Conservation (phyloP, 768 basidiomycete species). For the Mycena polygramma region DNA sequence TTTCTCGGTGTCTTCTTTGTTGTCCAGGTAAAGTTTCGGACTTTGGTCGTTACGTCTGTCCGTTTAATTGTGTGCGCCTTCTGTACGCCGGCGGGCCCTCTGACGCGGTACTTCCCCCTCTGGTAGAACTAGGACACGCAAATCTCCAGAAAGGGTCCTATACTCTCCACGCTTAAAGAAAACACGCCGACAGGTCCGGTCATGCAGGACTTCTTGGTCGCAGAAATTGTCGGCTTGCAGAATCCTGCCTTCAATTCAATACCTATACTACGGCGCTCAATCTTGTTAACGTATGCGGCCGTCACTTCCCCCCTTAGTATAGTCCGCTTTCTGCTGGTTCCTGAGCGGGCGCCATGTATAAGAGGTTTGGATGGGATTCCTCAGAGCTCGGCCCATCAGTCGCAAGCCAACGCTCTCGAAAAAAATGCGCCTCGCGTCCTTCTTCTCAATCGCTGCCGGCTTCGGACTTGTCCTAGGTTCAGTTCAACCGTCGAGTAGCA, state of each 20-base stretch:
- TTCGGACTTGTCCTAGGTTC: conserved; percentile 32
- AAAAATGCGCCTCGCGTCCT: conserved; percentile 19
- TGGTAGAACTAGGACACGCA: conserved; percentile 3
- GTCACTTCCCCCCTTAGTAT: neutral
- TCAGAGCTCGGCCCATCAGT: neutral
- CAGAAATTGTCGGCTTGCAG: neutral
- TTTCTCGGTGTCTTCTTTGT: neutral
- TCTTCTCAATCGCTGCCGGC: conserved; percentile 26
- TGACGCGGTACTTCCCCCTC: conserved; percentile 1
- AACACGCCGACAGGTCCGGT: neutral
- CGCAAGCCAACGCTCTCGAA: neutral
- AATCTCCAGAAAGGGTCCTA: neutral
- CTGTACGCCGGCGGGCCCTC: neutral
- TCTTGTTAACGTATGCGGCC: conserved; percentile 9
- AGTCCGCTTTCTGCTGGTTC: neutral
- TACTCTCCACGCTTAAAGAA: conserved; percentile 4
- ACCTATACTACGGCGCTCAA: no score
- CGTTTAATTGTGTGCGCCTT: neutral
- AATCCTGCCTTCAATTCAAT: neutral
- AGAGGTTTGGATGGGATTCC: neutral
- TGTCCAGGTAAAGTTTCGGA: neutral
- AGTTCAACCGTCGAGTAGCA: neutral
- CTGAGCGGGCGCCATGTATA: conserved; percentile 10
- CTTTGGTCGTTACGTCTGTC: neutral
- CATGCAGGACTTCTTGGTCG: conserved; percentile 6